A percentile compares a stretch with the other conserved stretches of the same genome.
Conservation (phyloP, 176 grass and related monocot species). For the Stipa capillata region DNA sequence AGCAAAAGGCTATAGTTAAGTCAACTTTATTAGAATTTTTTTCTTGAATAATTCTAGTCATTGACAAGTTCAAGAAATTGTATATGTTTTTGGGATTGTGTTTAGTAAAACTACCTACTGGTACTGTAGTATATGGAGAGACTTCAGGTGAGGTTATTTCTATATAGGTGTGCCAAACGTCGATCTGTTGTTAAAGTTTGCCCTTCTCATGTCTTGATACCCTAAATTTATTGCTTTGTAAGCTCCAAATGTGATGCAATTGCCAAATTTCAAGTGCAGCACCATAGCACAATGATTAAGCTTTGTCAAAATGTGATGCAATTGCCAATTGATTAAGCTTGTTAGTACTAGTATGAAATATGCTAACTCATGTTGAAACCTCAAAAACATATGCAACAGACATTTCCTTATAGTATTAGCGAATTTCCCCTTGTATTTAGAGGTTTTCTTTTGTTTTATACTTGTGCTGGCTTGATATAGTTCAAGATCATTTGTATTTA, state of each 20-base stretch:
- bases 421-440: neutral
- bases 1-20: neutral
- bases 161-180: neutral
- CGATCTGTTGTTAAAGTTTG: neutral
- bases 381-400: neutral
- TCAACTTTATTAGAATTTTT: neutral
- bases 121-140: too few species aligned
- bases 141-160: neutral
- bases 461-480: neutral
- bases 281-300: neutral
- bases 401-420: neutral
- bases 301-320: neutral
- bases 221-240: neutral
- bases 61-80: neutral
- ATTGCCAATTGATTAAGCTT: too few species aligned
- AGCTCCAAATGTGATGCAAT: neutral
- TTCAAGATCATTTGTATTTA: too few species aligned
- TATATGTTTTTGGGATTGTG: neutral
- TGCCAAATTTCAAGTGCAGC: neutral
- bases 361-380: neutral
- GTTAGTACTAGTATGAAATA: neutral
- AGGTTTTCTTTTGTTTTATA: neutral
- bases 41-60: neutral
- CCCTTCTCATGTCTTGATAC: neutral
- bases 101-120: neutral